phyloP scores from a whole-genome alignment of 2,329 filamentous ascomycete genomes.

The Penicillium brevicompactum region DNA sequence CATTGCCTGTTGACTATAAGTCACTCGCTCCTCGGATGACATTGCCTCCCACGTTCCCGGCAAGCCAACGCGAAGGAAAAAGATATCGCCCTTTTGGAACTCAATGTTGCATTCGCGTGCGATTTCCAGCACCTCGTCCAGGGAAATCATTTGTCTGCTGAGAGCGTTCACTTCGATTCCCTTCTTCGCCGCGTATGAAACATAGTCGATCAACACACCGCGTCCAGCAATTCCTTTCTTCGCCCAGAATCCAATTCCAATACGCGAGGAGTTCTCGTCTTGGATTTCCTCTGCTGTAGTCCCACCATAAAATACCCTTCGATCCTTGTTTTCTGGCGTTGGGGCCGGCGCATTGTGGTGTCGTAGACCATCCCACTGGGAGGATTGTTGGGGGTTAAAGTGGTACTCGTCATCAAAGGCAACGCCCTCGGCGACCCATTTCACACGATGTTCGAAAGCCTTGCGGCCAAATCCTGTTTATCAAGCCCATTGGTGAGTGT shows the following conservation, averaged over 20 bases:
- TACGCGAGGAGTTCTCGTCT: slow-evolving; percentile 33
- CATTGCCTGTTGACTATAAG: slow-evolving; percentile 33
- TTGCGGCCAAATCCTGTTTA: slow-evolving; percentile 54
- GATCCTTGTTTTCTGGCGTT: slow-evolving; percentile 30
- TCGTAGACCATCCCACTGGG: slow-evolving; percentile 57
- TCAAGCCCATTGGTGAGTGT: background rate
- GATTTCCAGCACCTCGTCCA: slow-evolving; percentile 39
- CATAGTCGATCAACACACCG: slow-evolving; percentile 44
- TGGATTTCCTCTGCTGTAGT: slow-evolving; percentile 39
- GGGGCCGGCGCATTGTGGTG: slow-evolving; percentile 52
- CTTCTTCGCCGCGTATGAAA: slow-evolving; percentile 36
- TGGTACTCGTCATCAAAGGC: slow-evolving; percentile 55
- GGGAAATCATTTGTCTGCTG: slow-evolving; percentile 33
- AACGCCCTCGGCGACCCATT: slow-evolving; percentile 46
- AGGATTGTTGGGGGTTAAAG: slow-evolving; percentile 57
- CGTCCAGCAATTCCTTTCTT: slow-evolving; percentile 43
- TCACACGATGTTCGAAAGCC: slow-evolving; percentile 56
- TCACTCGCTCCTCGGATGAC: slow-evolving; percentile 27
- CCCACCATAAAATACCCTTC: slow-evolving; percentile 40
- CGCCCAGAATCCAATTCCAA: slow-evolving; percentile 43
- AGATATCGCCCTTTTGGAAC: slow-evolving; percentile 41
- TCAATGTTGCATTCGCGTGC: slow-evolving; percentile 37
- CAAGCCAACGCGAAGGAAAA: slow-evolving; percentile 42
- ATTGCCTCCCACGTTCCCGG: slow-evolving; percentile 38
- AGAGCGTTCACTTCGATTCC: slow-evolving; percentile 36